Percentiles rank a stretch among this genome's conserved stretches.
phyloP scores from a whole-genome alignment of 2,329 filamentous ascomycete genomes.

The Alternaria burnsii region DNA sequence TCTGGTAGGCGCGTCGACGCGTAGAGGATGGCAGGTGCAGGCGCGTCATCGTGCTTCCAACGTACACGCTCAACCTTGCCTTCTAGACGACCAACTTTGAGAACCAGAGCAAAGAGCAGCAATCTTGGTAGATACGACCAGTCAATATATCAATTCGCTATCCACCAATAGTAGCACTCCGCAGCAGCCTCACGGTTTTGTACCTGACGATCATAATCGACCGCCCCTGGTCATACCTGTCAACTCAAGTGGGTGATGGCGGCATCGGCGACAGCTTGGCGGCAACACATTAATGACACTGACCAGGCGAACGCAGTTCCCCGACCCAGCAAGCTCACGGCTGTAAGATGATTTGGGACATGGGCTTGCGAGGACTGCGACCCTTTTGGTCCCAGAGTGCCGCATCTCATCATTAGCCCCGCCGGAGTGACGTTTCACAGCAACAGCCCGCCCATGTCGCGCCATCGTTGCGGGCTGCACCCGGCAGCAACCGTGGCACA shows the following conservation, averaged over 20 bases:
- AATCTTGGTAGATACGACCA: background rate
- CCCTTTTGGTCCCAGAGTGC: conserved; percentile 27
- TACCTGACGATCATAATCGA: conserved; percentile 32
- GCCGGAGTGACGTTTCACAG: conserved; percentile 43
- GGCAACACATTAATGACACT: conserved; percentile 13
- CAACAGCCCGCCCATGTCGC: conserved; percentile 26
- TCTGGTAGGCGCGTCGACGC: background rate
- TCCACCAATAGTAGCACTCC: background rate
- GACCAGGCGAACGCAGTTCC: conserved; percentile 18
- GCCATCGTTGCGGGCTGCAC: conserved; percentile 22
- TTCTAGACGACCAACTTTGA: background rate
- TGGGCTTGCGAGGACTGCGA: conserved; percentile 31
- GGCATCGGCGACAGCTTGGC: conserved; percentile 24
- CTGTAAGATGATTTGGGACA: conserved; percentile 23
- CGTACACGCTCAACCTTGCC: background rate
- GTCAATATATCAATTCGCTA: background rate
- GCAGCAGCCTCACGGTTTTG: conserved; percentile 5
- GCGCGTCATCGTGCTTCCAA: background rate
- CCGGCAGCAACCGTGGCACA: conserved; percentile 18
- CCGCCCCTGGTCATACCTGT: conserved; percentile 23
- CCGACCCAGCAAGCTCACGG: conserved; percentile 14
- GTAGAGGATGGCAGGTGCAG: background rate
- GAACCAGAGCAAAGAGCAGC: background rate
- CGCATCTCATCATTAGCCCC: conserved; percentile 38
- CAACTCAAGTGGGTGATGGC: conserved; percentile 13